Evolutionary conservation across 2,329 filamentous ascomycete genomes (phyloP), one percentile per base, ranked within the genome.

Genomic region (Aspergillus pseudoglaucus): DNA sequence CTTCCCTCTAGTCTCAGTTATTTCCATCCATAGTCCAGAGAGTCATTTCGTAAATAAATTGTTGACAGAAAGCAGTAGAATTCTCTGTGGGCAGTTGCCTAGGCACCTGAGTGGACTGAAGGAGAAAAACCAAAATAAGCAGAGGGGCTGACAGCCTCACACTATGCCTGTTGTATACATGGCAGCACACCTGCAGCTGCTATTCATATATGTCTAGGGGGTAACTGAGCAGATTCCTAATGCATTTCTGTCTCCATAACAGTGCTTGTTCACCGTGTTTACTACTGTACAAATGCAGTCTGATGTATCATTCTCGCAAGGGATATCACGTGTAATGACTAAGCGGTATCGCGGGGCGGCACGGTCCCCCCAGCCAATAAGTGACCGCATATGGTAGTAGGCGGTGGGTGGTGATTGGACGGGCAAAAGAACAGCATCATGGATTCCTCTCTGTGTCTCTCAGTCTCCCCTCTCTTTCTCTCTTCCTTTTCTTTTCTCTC

Each of bases 71-170:
- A 12, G 25, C 25, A 30, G 25, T 30, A 50, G 17, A 25, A 42
- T 12, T 14, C n/a, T 27, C 15, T 12, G 10, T 12, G 37, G 15
- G 49, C 51, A 57, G 64, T 66, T 62, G 63, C 63, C 57, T 50
- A 59, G 64, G 61, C 58, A 61, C 61, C 59, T 32, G 47, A 17
- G 48, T 56, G 53, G 48, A 53, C 52, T 47, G 47, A 62, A 62
- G 53, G 44, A 61, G 64, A 44, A 66, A 67, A 67, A 67, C 45
- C 62, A 67, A 65, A 67, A 67, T 61, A 67, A 67, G 53, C 53
- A 55, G 49, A 54, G 47, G 53, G 57, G 55, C 55, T 12, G 25
- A 10, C 25, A 27, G 9, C 10, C 25, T 30, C 10, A 12, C 25
- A 30, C 9, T 10, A 10, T 30, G 25, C 25, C 25, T 30, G 25